A percentile compares a stretch with the other conserved stretches of the same genome.
Evolutionary conservation across 75 land plant species (phyloP).

Genomic region (Sequoiadendron giganteum): DNA sequence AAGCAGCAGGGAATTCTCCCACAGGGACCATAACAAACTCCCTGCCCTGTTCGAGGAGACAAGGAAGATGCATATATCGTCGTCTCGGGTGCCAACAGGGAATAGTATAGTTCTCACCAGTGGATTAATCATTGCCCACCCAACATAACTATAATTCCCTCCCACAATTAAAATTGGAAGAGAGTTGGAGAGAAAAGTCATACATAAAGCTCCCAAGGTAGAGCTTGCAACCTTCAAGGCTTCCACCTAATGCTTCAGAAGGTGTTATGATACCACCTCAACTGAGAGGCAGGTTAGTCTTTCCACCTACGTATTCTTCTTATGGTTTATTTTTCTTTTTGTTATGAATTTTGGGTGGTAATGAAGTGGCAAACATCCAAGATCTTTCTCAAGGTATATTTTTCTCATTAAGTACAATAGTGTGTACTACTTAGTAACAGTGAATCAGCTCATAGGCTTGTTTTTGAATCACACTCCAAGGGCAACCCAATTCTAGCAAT

Average conservation of each 20-base stretch:
- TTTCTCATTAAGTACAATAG: too few relatives aligned
- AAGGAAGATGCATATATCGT: too few relatives aligned
- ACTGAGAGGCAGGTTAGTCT: constrained; percentile 60
- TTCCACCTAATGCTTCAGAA: constrained; percentile 36
- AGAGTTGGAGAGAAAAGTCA: constrained; percentile 44
- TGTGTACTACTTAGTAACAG: too few relatives aligned
- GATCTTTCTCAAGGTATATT: background rate
- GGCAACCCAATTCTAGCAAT: too few relatives aligned
- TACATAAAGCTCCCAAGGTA: constrained; percentile 52
- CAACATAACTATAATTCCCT: too few relatives aligned
- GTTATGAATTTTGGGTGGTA: background rate
- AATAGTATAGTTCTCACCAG: too few relatives aligned
- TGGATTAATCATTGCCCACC: too few relatives aligned
- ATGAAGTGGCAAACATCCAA: background rate
- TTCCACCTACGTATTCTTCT: background rate
- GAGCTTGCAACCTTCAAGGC: constrained; percentile 35
- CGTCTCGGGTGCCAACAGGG: background rate
- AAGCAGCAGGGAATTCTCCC: background rate
- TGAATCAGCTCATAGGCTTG: too few relatives aligned
- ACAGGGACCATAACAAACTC: constrained; percentile 1
- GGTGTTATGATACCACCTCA: constrained; percentile 65
- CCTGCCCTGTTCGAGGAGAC: too few relatives aligned
- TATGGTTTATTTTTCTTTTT: background rate
- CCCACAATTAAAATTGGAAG: constrained; percentile 17
- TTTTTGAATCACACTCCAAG: too few relatives aligned